Percentiles rank a stretch among this genome's conserved stretches.
These are phyloP conservation scores for Huntiella savannae DNA, from an alignment of 2,329 filamentous ascomycete genomes.

Conservation along the genomic window DNA sequence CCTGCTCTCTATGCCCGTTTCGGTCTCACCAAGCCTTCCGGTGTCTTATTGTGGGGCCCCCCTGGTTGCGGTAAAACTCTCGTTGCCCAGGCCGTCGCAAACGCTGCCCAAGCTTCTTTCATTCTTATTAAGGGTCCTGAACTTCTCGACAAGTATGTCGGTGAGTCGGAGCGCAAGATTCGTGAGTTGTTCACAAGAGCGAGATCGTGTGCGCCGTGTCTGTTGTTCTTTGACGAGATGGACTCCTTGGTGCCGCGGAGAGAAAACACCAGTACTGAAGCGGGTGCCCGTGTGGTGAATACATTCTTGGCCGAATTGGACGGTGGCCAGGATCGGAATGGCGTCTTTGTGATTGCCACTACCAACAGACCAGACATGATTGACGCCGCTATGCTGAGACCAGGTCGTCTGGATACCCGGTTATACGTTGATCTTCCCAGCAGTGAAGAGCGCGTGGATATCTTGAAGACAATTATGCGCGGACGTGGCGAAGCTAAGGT, in stretches of 20 bases:
- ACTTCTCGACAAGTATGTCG: constrained; percentile 91
- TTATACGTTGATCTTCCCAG: constrained; percentile 78
- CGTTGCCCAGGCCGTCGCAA: constrained; percentile 87
- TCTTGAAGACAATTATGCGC: constrained; percentile 49
- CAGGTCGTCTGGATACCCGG: constrained; percentile 72
- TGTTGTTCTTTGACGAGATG: constrained; percentile 95
- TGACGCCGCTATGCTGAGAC: constrained; percentile 82
- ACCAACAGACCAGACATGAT: constrained; percentile 95
- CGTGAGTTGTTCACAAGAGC: constrained; percentile 83
- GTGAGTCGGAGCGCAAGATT: constrained; percentile 84
- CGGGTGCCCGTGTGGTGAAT: constrained; percentile 78
- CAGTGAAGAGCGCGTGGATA: constrained; percentile 63
- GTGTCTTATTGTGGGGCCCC: constrained; percentile 88
- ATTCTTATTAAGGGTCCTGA: constrained; percentile 96
- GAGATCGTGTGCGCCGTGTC: constrained; percentile 69
- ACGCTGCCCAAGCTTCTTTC: constrained; percentile 91
- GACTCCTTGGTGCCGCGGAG: constrained; percentile 79
- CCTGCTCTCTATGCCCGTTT: constrained; percentile 59
- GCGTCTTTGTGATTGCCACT: constrained; percentile 86
- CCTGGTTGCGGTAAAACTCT: constrained; percentile 95
- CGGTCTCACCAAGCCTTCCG: constrained; percentile 64
- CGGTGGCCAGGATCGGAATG: constrained; percentile 57
- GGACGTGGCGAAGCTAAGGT: constrained; percentile 22
- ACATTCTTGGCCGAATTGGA: constrained; percentile 89
- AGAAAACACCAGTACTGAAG: constrained; percentile 60